Percentiles rank a stretch among this genome's conserved stretches.
Conservation (phyloP, 1,284 basidiomycete genomes). For the Cutaneotrichosporon sp. region DNA sequence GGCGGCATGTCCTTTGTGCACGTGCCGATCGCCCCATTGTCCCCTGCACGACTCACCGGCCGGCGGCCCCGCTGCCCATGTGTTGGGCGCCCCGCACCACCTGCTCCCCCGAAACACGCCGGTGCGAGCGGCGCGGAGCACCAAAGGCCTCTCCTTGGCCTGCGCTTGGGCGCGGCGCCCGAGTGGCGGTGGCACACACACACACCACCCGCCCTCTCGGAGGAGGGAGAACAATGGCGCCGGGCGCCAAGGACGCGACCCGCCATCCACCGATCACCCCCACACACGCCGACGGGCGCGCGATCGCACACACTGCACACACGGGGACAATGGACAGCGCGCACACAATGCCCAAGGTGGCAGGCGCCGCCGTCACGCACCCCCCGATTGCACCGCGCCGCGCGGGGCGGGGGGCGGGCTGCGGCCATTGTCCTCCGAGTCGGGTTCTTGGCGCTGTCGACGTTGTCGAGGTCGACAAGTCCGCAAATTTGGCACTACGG, state of each 20-base stretch:
- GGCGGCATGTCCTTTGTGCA: no score
- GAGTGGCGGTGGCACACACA: not conserved
- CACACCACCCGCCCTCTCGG: no score
- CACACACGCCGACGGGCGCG: no score
- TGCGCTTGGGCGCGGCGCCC: not conserved
- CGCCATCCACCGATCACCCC: no score
- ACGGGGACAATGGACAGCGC: not conserved
- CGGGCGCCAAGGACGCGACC: no score
- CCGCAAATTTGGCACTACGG: not conserved
- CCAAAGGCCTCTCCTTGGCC: not conserved
- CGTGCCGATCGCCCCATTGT: no score
- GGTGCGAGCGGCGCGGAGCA: not conserved
- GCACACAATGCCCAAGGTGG: not conserved
- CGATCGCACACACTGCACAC: no score
- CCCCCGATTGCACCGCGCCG: not conserved
- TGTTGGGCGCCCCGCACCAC: not conserved
- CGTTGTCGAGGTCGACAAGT: not conserved
- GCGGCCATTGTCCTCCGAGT: not conserved
- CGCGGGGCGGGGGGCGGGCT: not conserved
- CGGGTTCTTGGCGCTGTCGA: not conserved
- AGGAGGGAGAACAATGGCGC: no score
- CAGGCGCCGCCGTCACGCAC: not conserved
- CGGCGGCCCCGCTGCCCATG: no score
- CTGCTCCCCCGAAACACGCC: not conserved
- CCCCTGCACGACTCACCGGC: no score